phyloP scores from a whole-genome alignment of 768 basidiomycete genomes.

The Pisolithus tinctorius region DNA sequence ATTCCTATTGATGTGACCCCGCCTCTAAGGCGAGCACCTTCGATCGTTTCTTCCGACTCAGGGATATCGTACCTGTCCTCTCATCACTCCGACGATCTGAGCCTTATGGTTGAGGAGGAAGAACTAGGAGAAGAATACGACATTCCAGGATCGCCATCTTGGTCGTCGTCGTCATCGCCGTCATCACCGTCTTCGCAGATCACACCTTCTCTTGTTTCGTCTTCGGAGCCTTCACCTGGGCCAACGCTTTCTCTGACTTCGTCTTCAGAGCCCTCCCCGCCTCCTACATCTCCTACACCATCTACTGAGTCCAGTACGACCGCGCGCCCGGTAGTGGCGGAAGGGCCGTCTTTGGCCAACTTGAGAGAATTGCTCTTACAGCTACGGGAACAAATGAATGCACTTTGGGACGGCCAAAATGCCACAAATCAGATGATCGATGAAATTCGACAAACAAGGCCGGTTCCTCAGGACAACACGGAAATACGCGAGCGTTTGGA shows the following conservation, averaged over 20 bases:
- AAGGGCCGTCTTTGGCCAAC: slow-evolving; percentile 32
- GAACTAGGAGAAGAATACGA: slow-evolving; percentile 15
- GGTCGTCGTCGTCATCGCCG: slow-evolving; percentile 29
- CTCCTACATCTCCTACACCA: slow-evolving; percentile 32
- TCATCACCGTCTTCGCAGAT: slow-evolving; percentile 22
- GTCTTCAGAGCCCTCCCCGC: slow-evolving; percentile 27
- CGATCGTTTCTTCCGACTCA: slow-evolving; percentile 32
- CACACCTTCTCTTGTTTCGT: slow-evolving; percentile 28
- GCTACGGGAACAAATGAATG: slow-evolving; percentile 52
- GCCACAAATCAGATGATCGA: slow-evolving; percentile 56
- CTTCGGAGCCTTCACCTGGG: slow-evolving; percentile 28
- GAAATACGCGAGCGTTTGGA: slow-evolving; percentile 28
- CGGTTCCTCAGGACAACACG: slow-evolving; percentile 34
- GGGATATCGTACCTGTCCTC: slow-evolving; percentile 43
- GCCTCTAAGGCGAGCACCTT: slow-evolving; percentile 35
- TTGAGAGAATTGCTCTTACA: slow-evolving; percentile 49
- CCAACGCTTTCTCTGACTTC: slow-evolving; percentile 34
- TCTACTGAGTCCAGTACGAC: slow-evolving; percentile 33
- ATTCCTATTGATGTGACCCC: slow-evolving; percentile 36
- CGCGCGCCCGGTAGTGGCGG: slow-evolving; percentile 23
- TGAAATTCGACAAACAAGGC: slow-evolving; percentile 46
- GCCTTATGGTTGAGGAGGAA: slow-evolving; percentile 35
- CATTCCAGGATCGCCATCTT: slow-evolving; percentile 30
- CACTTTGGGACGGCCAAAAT: slow-evolving; percentile 57
- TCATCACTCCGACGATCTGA: slow-evolving; percentile 67